These are phyloP conservation scores for Leccinum variicolor DNA, from an alignment of 768 basidiomycete species.

Conservation along the genomic window DNA sequence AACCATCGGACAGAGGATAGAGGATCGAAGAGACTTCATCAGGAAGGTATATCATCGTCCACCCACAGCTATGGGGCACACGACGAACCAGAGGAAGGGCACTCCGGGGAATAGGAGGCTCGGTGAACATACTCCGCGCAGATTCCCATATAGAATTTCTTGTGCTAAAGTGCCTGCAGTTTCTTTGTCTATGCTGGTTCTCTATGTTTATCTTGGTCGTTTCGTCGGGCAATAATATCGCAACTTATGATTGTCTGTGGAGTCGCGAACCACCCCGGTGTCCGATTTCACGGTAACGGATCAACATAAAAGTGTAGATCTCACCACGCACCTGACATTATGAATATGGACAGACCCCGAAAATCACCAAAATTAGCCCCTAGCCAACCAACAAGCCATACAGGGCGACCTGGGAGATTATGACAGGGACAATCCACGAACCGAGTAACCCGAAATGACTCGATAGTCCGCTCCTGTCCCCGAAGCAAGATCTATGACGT, in stretches of 20 bases:
- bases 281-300: constrained; percentile 19
- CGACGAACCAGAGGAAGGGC: constrained; percentile 32
- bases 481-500: constrained; percentile 10
- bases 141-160: constrained; percentile 33
- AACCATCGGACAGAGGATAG: constrained; percentile 46
- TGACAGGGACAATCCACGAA: constrained; percentile 15
- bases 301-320: constrained; percentile 31
- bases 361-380: constrained; percentile 23
- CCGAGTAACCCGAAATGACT: constrained; percentile 18
- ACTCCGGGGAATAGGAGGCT: constrained; percentile 31
- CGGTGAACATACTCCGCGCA: constrained; percentile 18
- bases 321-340: constrained; percentile 8
- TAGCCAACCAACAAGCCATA: constrained; percentile 14
- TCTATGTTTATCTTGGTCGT: constrained; percentile 17
- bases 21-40: constrained; percentile 58
- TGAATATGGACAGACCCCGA: constrained; percentile 2
- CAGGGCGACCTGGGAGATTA: constrained; percentile 19
- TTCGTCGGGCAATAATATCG: constrained; percentile 15
- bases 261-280: constrained; percentile 9
- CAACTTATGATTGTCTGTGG: constrained; percentile 17
- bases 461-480: constrained; percentile 10
- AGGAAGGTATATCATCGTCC: constrained; percentile 34
- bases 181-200: constrained; percentile 14
- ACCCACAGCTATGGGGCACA: constrained; percentile 24
- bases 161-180: constrained; percentile 27